Conservation (phyloP, 768 basidiomycete species). For the Amanita thiersii region DNA sequence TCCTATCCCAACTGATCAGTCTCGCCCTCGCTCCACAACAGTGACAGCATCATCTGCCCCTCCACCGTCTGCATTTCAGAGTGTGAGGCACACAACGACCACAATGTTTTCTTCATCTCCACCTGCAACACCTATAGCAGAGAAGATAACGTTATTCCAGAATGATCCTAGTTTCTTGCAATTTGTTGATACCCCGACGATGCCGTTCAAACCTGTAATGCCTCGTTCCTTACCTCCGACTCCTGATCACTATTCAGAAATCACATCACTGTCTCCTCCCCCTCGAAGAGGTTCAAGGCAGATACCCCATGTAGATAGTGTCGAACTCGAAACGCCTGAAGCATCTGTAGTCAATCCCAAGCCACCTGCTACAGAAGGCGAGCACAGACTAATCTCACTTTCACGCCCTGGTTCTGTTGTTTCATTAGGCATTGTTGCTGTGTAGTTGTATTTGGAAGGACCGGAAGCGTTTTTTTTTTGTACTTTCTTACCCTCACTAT, state of each 20-base stretch:
- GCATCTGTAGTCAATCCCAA: constrained; percentile 11
- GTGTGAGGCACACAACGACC: neutral
- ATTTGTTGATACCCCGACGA: constrained; percentile 34
- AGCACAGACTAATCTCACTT: constrained; percentile 26
- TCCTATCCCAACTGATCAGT: neutral
- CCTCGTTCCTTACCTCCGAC: constrained; percentile 18
- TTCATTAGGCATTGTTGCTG: constrained; percentile 41
- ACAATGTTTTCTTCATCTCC: constrained; percentile 15
- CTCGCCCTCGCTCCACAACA: constrained; percentile 1
- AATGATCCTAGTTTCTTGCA: constrained; percentile 60
- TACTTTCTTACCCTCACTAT: constrained; percentile 11
- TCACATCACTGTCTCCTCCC: constrained; percentile 48
- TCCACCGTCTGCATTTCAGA: constrained; percentile 1
- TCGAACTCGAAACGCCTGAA: constrained; percentile 17
- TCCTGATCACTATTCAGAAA: constrained; percentile 13
- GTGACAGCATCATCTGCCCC: too few relatives aligned
- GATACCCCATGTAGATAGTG: constrained; percentile 23
- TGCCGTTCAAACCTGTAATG: constrained; percentile 25
- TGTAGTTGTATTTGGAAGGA: constrained; percentile 18
- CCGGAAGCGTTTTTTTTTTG: neutral
- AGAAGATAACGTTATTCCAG: constrained; percentile 44
- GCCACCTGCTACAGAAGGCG: constrained; percentile 19
- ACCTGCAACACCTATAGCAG: constrained; percentile 51
- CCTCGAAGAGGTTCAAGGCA: constrained; percentile 54
- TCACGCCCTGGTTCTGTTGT: constrained; percentile 45